Base-by-base conservation (phyloP, 2,329 filamentous ascomycete species). In the Parastagonospora avenae region DNA sequence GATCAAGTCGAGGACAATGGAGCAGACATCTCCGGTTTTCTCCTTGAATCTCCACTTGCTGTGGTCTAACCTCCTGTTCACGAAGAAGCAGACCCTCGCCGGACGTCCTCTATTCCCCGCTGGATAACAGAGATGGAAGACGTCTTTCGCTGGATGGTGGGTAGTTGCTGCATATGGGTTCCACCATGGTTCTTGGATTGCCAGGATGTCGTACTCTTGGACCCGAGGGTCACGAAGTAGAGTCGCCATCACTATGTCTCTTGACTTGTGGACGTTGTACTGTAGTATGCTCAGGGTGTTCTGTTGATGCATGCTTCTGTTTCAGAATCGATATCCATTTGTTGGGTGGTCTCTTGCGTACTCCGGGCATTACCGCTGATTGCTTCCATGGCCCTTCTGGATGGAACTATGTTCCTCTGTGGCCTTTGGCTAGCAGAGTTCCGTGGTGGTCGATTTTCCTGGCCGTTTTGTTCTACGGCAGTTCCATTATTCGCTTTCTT, bases 11-110 rank as follows among this genome's bases (percentile, higher is more conserved):
- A 55, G 15, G 11, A 45, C 49, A 11, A 61, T 19, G n/a, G 50
- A 54, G 38, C 55, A 58, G 12, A 66, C 40, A 33, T 66, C 57
- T 33, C 52, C 44, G 5, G 46, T 60, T 14, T 50, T 35, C 29
- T 60, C 45, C 27, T 54, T 43, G 29, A 62, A 52, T 35, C 44
- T 38, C 59, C 49, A 62, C 14, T 24, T 40, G 11, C n/a, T 50
- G 9, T 56, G 46, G 38, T 61, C 57, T 37, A 64, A 43, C 27
- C 40, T 50, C 45, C 63, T 67, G 33, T 63, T 66, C 9, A 68
- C 43, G 40, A 64, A 67, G 42, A 65, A 63, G 46, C 53, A 68
- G n/a, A 63, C 55, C 46, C 58, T 37, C 8, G 61, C 48, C 11
- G 37, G 47, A 30, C 50, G 53, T 46, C 50, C 51, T 24, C 19